phyloP scores from a whole-genome alignment of 176 grass and related monocot species.

The Triticum aestivum region IWGSC_CS_RefSeq_v2.1 NC_057795.1:535923477-535923976 shows the following conservation, averaged over 20 bases:
- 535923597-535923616: slow-evolving; percentile 26
- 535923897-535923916: slow-evolving; percentile 31
- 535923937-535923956: too few relatives aligned
- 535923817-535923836: not conserved
- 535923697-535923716: not conserved
- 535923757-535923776: not conserved
- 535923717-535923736: not conserved
- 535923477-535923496: slow-evolving; percentile 2
- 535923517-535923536: slow-evolving; percentile 1
- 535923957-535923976: too few relatives aligned
- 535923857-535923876: slow-evolving; percentile 20
- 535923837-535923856: not conserved
- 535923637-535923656: not conserved
- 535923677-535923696: not conserved
- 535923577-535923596: not conserved
- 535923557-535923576: slow-evolving; percentile 3
- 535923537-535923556: not conserved
- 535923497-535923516: slow-evolving; percentile 54
- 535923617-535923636: slow-evolving; percentile 19
- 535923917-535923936: slow-evolving; percentile 23
- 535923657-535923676: slow-evolving; percentile 34
- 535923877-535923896: slow-evolving; percentile 23
- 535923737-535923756: not conserved
- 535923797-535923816: slow-evolving; percentile 11
- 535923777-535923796: slow-evolving; percentile 12